These are phyloP conservation scores for Hypoxylon rubiginosum DNA, from an alignment of 2,329 filamentous ascomycete species.

Conservation along the genomic window DNA sequence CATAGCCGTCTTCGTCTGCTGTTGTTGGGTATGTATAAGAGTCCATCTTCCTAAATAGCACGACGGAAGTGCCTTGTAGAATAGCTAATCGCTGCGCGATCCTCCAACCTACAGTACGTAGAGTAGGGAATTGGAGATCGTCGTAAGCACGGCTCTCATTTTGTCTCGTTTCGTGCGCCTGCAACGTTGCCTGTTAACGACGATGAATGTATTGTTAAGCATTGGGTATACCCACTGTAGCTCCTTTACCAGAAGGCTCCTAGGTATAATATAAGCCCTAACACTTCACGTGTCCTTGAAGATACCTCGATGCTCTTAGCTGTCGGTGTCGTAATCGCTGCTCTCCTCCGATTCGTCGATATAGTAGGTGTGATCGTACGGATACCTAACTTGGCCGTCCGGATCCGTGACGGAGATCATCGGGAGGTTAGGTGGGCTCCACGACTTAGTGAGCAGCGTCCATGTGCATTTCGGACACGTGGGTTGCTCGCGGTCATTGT, in stretches of 20 bases:
- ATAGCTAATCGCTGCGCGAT: no score
- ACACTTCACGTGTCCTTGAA: neutral
- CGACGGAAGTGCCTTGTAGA: neutral
- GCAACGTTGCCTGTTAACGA: neutral
- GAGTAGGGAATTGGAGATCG: no score
- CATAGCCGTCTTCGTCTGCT: no score
- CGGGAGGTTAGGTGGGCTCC: slow-evolving; percentile 18
- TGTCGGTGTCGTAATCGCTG: slow-evolving; percentile 2
- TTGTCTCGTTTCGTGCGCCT: neutral
- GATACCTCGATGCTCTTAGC: neutral
- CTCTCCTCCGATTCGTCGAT: slow-evolving; percentile 7
- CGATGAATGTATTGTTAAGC: neutral
- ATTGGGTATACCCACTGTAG: neutral
- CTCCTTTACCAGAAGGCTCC: neutral
- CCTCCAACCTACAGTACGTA: no score
- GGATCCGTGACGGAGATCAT: slow-evolving; percentile 28
- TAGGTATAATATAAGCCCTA: neutral
- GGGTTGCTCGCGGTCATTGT: neutral
- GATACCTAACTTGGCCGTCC: slow-evolving; percentile 22
- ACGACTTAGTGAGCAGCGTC: slow-evolving; percentile 22
- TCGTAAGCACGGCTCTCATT: neutral
- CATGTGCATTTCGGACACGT: slow-evolving; percentile 24
- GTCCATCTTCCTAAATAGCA: neutral
- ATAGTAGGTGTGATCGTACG: slow-evolving; percentile 33
- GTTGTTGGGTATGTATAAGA: neutral